A percentile compares a stretch with the other conserved stretches of the same genome.
These are phyloP conservation scores for Neurospora intermedia DNA, from an alignment of 495 filamentous ascomycete species.

Conservation along the genomic window DNA sequence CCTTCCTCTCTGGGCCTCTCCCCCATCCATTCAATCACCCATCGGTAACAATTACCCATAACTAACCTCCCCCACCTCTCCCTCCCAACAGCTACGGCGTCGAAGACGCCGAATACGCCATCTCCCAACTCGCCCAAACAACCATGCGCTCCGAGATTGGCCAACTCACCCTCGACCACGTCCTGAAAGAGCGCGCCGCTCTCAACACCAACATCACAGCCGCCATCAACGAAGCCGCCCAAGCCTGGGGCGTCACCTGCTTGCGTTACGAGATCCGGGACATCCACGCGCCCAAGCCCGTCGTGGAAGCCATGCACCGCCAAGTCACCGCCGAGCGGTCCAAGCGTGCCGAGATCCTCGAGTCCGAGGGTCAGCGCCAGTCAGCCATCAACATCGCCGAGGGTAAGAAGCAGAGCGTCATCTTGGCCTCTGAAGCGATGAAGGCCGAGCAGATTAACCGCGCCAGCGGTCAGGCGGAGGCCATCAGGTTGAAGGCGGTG, in stretches of 20 bases:
- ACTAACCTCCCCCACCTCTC: constrained; percentile 5
- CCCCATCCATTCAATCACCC: neutral
- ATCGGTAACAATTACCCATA: neutral
- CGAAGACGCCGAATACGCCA: constrained; percentile 97
- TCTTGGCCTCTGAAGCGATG: constrained; percentile 89
- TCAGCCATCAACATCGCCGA: constrained; percentile 97
- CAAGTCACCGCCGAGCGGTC: constrained; percentile 94
- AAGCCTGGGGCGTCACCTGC: constrained; percentile 93
- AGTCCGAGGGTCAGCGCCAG: constrained; percentile 91
- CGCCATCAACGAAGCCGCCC: constrained; percentile 95
- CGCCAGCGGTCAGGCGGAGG: constrained; percentile 84
- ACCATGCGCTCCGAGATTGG: constrained; percentile 99
- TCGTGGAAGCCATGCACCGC: constrained; percentile 94
- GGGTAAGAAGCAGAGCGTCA: constrained; percentile 89
- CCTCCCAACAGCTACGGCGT: constrained; percentile 70
- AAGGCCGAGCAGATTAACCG: constrained; percentile 83
- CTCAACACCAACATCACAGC: constrained; percentile 96
- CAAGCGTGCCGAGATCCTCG: constrained; percentile 94
- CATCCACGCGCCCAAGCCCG: constrained; percentile 88
- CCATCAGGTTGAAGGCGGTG: constrained; percentile 72
- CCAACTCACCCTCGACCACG: constrained; percentile 90
- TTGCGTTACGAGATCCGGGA: constrained; percentile 96
- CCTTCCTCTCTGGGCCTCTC: neutral
- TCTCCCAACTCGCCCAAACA: constrained; percentile 93
- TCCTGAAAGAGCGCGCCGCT: constrained; percentile 87